Evolutionary conservation across 352 stramenopile genomes (phyloP), one percentile per base, ranked within the genome.

Genomic region (Pythium aquatile): DNA sequence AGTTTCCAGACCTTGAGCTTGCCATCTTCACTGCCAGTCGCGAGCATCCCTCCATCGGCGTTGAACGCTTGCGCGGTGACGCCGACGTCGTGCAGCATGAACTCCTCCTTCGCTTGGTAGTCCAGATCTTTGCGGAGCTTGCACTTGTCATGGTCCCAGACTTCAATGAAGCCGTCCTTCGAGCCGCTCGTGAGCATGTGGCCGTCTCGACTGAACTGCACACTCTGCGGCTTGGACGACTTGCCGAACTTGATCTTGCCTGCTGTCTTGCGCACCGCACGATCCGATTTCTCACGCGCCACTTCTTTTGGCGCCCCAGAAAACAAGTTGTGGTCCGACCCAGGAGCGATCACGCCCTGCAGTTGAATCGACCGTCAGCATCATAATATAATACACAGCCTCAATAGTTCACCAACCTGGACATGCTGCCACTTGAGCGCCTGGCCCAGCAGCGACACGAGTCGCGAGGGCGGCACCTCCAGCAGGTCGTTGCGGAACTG

Each of bases 161-260:
- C 83, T 70, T 98, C 96, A 35, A 98, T 85, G 63, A 98, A 96
- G 5, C 94, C 94, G 71, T 98, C 96, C 48, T 96, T 97, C 0
- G 89, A 89, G n/a, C 93, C 94, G 4, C 91, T 98, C 9, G 98
- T 85, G 4, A 98, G 77, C 71, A 93, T 91, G 20, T 76, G 76
- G 28, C 90, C 91, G 63, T 98, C 89, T 0, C 81, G 76, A 74
- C 88, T 91, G 71, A 98, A 98, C 48, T 85, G 75, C 9, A 81
- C 85, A 40, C 77, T 91, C 63, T 97, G 87, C 5, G 90, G 85
- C 58, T 78, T 79, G 16, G 83, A 96, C 30, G 83, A 81, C 57
- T 93, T 87, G 53, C 79, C 85, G 70, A 97, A 97, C 72, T 97
- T 97, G 74, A 97, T 94, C 61, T 95, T 93, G 14, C 83, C 75